Percentiles rank a stretch among this genome's conserved stretches.
phyloP scores from a whole-genome alignment of 2,329 filamentous ascomycete species.

The Penicillium sp. region DNA sequence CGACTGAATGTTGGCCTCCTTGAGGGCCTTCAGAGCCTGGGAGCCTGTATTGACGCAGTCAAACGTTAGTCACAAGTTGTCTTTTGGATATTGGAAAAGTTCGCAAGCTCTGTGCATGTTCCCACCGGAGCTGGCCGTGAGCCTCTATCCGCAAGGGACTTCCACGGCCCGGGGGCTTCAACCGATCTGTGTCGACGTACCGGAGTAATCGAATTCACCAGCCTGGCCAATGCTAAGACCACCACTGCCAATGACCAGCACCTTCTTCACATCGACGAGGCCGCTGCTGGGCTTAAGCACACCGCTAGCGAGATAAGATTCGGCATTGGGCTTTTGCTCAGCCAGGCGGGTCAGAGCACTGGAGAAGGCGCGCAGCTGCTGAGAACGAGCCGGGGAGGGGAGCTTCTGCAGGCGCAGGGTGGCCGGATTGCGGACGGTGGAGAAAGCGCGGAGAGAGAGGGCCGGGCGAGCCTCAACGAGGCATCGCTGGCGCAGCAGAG shows the following conservation, averaged over 20 bases:
- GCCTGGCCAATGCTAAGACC: conserved; percentile 95
- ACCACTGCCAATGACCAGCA: conserved; percentile 91
- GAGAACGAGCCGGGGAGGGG: conserved; percentile 36
- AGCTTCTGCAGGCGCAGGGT: conserved; percentile 37
- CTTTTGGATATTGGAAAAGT: not conserved
- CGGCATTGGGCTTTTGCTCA: conserved; percentile 67
- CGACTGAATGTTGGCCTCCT: conserved; percentile 86
- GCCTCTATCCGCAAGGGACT: conserved; percentile 2
- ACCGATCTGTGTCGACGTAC: conserved; percentile 50
- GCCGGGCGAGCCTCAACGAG: conserved; percentile 35
- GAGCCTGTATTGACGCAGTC: conserved; percentile 57
- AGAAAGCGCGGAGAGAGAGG: conserved; percentile 37
- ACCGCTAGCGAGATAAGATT: conserved; percentile 85
- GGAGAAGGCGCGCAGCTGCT: conserved; percentile 43
- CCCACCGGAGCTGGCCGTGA: conserved; percentile 1
- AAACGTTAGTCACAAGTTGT: conserved; percentile 18
- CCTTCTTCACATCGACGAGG: conserved; percentile 89
- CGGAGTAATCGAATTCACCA: conserved; percentile 98
- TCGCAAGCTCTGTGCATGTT: conserved; percentile 4
- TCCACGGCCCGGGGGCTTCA: not conserved
- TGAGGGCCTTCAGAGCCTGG: conserved; percentile 92
- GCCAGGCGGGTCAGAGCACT: conserved; percentile 37
- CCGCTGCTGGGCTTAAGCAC: conserved; percentile 71
- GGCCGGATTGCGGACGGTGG: conserved; percentile 30
- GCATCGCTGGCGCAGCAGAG: conserved; percentile 41